Evolutionary conservation across 2,329 filamentous ascomycete genomes (phyloP), one percentile per base, ranked within the genome.

Genomic region (Xylariaceae sp.): DNA sequence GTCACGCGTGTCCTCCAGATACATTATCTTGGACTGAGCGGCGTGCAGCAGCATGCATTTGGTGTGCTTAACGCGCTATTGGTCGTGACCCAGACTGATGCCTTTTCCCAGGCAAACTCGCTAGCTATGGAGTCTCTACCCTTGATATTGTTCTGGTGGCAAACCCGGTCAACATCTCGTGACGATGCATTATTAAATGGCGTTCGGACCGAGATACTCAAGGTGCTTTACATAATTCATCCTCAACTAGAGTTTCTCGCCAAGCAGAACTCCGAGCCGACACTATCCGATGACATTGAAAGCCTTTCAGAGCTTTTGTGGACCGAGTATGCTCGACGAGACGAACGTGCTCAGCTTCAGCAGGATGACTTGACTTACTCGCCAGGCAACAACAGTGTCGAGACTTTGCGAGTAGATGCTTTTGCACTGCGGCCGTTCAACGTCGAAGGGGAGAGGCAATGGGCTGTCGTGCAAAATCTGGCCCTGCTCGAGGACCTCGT

Each of bases 141-240:
- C 1, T 63, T 90, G 34, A 79, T 95, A 49, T 79, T 77, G 41
- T 75, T 79, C 37, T 80, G 89, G 66, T 98, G 91, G 90, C 73
- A 81, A 49, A 75, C 78, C n/a, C 87, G 85, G 51, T 76, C 78
- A 34, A 64, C 75, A 19, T 74, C 76, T 12, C 73, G 81, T 52
- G 74, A 81, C 18, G 61, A 67, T 49, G 74, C 79, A 53, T 73
- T 78, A 54, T 73, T 79, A 48, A 79, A 75, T 47, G 72, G 72
- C 2, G 63, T 93, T 37, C 81, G 84, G 51, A 86, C 91, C 49
- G 88, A 89, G 60, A 85, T 95, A 60, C 71, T 94, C 26, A 81
- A 81, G 51, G 79, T 80, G 1, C 67, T 95, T 19, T 80, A 86
- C 47, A 69, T 79, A n/a, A 71, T 82, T 24, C 74, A 80, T 49